phyloP scores from a whole-genome alignment of 176 grass and related monocot species.

The Thalia dealbata region DNA sequence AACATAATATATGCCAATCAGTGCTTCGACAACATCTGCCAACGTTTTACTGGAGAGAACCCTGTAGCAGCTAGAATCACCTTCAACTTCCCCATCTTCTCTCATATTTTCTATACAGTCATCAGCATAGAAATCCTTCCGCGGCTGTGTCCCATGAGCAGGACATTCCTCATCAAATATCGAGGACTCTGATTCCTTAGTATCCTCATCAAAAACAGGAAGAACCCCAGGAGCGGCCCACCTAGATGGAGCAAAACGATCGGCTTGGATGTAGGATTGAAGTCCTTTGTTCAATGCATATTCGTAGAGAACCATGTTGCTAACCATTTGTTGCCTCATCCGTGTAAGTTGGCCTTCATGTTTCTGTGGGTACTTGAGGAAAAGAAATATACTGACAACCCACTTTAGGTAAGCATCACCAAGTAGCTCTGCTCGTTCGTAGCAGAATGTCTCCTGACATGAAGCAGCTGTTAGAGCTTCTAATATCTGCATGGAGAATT shows the following conservation, averaged over 20 bases:
- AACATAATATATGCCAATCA: constrained; percentile 96
- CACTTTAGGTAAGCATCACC: constrained; percentile 99
- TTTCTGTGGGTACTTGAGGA: constrained; percentile 97
- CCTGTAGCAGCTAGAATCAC: constrained; percentile 87
- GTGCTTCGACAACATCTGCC: constrained; percentile 95
- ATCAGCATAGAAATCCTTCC: constrained; percentile 38
- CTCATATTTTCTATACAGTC: constrained; percentile 50
- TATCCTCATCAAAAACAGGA: constrained; percentile 95
- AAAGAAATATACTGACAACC: constrained; percentile 98
- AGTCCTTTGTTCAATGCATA: constrained; percentile 77
- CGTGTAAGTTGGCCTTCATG: constrained; percentile 93
- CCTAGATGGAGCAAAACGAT: constrained; percentile 94
- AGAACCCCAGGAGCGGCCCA: constrained; percentile 95
- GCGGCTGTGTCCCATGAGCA: constrained; percentile 22
- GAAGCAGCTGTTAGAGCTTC: constrained; percentile 98
- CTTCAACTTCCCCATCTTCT: constrained; percentile 92
- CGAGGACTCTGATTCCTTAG: constrained; percentile 48
- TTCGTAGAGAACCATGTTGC: constrained; percentile 94
- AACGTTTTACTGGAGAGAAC: constrained; percentile 96
- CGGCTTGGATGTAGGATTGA: constrained; percentile 97
- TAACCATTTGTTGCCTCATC: constrained; percentile 99
- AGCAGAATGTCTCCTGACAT: constrained; percentile 97
- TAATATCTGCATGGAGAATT: constrained; percentile 57
- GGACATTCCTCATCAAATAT: constrained; percentile 48
- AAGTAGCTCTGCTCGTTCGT: constrained; percentile 92